Base-by-base conservation (phyloP, 192 early-diverging fungal species). In the Phlyctochytrium arcticum region DNA sequence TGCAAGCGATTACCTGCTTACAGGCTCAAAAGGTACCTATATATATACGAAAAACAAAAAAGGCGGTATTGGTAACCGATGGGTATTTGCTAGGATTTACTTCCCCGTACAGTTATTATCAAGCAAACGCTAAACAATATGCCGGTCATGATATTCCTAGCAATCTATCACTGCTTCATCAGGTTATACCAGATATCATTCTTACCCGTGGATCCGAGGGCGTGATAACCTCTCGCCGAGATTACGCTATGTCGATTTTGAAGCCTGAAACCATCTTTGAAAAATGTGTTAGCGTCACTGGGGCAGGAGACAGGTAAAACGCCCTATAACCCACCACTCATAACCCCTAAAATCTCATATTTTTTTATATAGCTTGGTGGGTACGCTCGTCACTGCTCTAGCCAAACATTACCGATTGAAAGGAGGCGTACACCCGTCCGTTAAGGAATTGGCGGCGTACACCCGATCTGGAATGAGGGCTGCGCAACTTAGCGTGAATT, bases 131-230 rank as follows among this genome's bases (percentile, higher is more conserved):
- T n/a, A n/a, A n/a, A n/a, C n/a, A n/a, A n/a, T n/a, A n/a, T n/a
- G n/a, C n/a, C n/a, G n/a, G n/a, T n/a, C n/a, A n/a, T n/a, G n/a
- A n/a, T n/a, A n/a, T n/a, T n/a, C n/a, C n/a, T n/a, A n/a, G n/a
- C n/a, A 56, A 64, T 6, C 31, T 72, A 56, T 72, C 78, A 17
- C 33, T 76, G 55, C 30, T 62, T 66, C 64, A 87, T 36, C 36
- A 50, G 49, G 62, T 81, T 36, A 81, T 89, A 27, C 81, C 80
- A 2, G 73, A 73, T 4, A 63, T 87, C 24, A 54, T 90, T 36
- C 76, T 89, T 60, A 94, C 90, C 57, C 68, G 89, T 6, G 92
- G 92, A 12, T 50, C 78, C 6, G 66, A 85, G 17, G 92, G 92
- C 24, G 82, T 77, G 8, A 46, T 78, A 9, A 60, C 83, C 2